These are phyloP conservation scores for Chionographis japonica DNA, from an alignment of 106 monocot genomes.

Conservation along the genomic window DNA sequence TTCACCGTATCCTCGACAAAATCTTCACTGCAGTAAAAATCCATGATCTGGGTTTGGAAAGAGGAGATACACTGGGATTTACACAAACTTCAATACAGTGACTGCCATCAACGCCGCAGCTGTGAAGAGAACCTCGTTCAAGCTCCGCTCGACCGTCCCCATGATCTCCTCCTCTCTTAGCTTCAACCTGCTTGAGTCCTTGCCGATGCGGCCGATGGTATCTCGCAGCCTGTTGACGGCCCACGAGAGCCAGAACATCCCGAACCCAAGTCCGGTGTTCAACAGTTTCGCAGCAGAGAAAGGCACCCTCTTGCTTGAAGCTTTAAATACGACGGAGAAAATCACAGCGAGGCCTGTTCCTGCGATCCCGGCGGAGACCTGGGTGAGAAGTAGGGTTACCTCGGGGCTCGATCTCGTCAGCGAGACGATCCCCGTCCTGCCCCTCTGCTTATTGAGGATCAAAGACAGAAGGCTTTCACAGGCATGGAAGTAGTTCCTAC, in stretches of 20 bases:
- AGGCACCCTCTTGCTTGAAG: slow-evolving; percentile 19
- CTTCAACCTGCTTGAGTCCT: slow-evolving; percentile 31
- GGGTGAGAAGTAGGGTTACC: slow-evolving; percentile 47
- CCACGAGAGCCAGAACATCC: slow-evolving; percentile 71
- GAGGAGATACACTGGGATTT: background rate
- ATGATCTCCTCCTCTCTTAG: slow-evolving; percentile 41
- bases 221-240: slow-evolving; percentile 52
- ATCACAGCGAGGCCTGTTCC: slow-evolving; percentile 82
- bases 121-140: slow-evolving; percentile 65
- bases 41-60: too few relatives aligned
- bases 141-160: slow-evolving; percentile 29
- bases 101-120: slow-evolving; percentile 36
- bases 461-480: slow-evolving; percentile 65
- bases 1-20: too few relatives aligned
- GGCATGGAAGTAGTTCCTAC: slow-evolving; percentile 38
- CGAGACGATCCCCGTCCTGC: slow-evolving; percentile 20
- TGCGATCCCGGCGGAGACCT: slow-evolving; percentile 61
- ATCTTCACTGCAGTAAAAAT: too few relatives aligned
- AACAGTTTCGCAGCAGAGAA: slow-evolving; percentile 37
- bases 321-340: slow-evolving; percentile 50
- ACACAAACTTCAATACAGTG: slow-evolving; percentile 47
- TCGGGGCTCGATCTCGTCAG: slow-evolving; percentile 63
- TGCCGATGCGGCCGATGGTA: slow-evolving; percentile 31
- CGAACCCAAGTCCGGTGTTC: slow-evolving; percentile 53
- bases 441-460: slow-evolving; percentile 29